A percentile compares a stretch with the other conserved stretches of the same genome.
These are phyloP conservation scores for Pharnaceum exiguum DNA, from an alignment of 148 eudicot species.

Conservation along the genomic window DNA sequence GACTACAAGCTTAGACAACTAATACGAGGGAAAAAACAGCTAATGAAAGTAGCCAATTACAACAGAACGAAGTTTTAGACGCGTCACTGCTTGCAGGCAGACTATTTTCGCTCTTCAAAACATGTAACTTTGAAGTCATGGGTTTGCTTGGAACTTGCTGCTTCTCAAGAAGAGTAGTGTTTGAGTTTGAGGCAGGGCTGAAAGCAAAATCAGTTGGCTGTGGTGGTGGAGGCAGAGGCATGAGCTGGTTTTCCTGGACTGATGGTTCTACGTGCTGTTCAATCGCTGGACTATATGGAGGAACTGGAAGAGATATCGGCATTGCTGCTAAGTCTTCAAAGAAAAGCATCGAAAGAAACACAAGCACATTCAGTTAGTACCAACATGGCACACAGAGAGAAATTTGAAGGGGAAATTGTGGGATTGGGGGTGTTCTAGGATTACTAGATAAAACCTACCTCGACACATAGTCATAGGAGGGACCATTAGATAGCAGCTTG, in stretches of 20 bases:
- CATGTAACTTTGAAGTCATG: slow-evolving; percentile 17
- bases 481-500: slow-evolving; percentile 26
- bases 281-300: slow-evolving; percentile 13
- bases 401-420: no score
- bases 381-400: no score
- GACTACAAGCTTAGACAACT: no score
- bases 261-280: slow-evolving; percentile 1
- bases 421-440: no score
- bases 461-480: slow-evolving; percentile 32
- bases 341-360: neutral
- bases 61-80: neutral
- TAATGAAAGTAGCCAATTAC: neutral
- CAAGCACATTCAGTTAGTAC: no score
- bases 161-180: neutral
- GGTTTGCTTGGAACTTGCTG: slow-evolving; percentile 2
- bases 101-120: slow-evolving; percentile 8
- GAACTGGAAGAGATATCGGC: slow-evolving; percentile 29
- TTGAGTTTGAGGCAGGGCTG: neutral
- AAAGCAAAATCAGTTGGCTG: neutral
- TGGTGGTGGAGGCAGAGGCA: slow-evolving; percentile 13
- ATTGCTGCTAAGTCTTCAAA: slow-evolving; percentile 25
- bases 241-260: slow-evolving; percentile 4
- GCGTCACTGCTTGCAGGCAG: neutral
- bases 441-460: slow-evolving; percentile 17
- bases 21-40: neutral